These are phyloP conservation scores for Takashimella tepidaria DNA, from an alignment of 1,284 basidiomycete species.

Conservation along the genomic window DNA sequence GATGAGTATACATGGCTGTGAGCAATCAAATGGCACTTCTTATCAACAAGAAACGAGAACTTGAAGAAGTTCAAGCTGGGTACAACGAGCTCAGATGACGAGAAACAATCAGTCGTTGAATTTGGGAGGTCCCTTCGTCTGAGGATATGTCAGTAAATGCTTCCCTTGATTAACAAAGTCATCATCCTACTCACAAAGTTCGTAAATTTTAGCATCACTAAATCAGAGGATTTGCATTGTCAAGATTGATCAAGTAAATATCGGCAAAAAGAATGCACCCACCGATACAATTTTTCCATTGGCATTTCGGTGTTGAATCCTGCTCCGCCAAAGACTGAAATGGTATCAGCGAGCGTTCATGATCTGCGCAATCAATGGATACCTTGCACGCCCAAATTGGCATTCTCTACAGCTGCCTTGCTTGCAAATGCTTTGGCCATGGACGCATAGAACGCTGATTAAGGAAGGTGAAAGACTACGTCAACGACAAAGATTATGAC, in stretches of 20 bases:
- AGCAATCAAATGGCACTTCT: too few species aligned
- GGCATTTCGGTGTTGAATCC: constrained; percentile 55
- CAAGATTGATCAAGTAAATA: too few species aligned
- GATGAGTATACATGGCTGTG: too few species aligned
- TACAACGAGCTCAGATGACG: constrained; percentile 42
- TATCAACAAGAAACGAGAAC: too few species aligned
- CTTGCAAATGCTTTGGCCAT: constrained; percentile 54
- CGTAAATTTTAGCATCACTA: constrained; percentile 50
- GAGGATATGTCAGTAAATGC: neutral
- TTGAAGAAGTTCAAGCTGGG: constrained; percentile 30
- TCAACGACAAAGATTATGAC: too few species aligned
- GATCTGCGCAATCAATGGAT: too few species aligned
- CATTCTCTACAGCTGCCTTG: constrained; percentile 49
- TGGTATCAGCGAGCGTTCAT: constrained; percentile 8
- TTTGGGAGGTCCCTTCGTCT: constrained; percentile 49
- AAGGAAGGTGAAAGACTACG: too few species aligned
- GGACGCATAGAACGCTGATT: constrained; percentile 52
- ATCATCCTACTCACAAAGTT: constrained; percentile 44
- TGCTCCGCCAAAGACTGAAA: constrained; percentile 47
- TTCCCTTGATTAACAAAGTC: neutral
- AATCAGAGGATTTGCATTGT: neutral
- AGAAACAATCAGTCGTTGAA: constrained; percentile 48
- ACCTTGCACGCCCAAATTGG: constrained; percentile 52
- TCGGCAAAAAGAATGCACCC: constrained; percentile 21
- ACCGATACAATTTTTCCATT: constrained; percentile 54